Conservation (phyloP, 179 eudicot species). For the Patellifolia procumbens region DNA sequence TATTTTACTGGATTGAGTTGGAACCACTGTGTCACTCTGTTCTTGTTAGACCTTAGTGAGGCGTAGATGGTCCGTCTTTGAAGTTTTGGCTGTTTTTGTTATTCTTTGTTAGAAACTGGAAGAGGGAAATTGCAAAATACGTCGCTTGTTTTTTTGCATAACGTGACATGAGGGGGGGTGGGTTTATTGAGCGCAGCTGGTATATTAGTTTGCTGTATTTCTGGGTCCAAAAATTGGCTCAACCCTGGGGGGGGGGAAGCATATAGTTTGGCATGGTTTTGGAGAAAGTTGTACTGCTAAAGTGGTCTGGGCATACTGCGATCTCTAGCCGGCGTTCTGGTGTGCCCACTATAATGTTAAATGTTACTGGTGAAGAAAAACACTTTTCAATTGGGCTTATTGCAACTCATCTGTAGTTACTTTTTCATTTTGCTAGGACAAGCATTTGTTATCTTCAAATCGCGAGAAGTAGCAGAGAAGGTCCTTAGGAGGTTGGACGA, state of each 20-base stretch:
- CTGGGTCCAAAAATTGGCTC: neutral
- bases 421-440: slow-evolving; percentile 40
- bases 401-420: neutral
- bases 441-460: slow-evolving; percentile 62
- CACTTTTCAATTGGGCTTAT: neutral
- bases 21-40: neutral
- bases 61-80: neutral
- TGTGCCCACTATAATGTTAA: slow-evolving; percentile 25
- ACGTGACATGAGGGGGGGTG: neutral
- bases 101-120: neutral
- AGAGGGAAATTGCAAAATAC: neutral
- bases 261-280: slow-evolving; percentile 64
- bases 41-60: too few relatives aligned
- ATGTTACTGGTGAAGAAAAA: neutral
- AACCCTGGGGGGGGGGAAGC: slow-evolving; percentile 36
- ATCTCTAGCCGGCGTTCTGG: slow-evolving; percentile 58
- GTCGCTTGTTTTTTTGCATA: too few relatives aligned
- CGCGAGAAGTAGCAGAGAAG: slow-evolving; percentile 54
- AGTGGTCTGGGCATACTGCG: slow-evolving; percentile 47
- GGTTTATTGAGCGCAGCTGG: neutral
- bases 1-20: neutral
- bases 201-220: neutral
- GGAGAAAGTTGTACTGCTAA: slow-evolving; percentile 51
- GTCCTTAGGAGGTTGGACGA: slow-evolving; percentile 41
- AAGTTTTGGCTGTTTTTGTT: neutral